Evolutionary conservation across 176 grass and related monocot genomes (phyloP), one percentile per base, ranked within the genome.

Genomic region (Tuctoria greenei): DNA sequence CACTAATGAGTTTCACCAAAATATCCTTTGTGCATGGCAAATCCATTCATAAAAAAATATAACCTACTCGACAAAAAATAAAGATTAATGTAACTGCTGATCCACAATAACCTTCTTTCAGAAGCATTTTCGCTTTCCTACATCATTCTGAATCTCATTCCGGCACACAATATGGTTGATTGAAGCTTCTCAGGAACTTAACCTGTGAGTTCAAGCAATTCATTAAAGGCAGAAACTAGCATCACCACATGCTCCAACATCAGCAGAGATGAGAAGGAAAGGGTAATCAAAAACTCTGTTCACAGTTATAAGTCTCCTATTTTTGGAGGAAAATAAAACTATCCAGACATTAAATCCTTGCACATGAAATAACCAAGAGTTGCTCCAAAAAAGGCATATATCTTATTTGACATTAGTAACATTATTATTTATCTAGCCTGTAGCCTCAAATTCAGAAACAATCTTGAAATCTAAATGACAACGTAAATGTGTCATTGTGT

Each of bases 111-210:
- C 91, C 91, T 98, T 86, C 82, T 82, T 52, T 98, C 84, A 10
- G 84, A 81, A 75, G 89, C 76, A 82, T 94, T 89, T 38, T 98
- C 95, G 56, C 65, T 88, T 86, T 88, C 91, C 55, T 77, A 90
- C 61, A 77, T 68, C 95, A 90, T 82, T 82, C 83, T 98, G 76
- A 91, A 98, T 74, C 89, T 86, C 72, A 79, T 92, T 71, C 95
- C 95, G 52, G 80, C n/a, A n/a, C 67, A 39, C 86, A 88, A 82
- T 90, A 73, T 44, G 87, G 77, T 81, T 90, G 73, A 51, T 51
- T 86, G 27, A 94, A 86, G 67, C 89, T 90, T 84, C 82, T 92
- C 16, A 69, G 79, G 72, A 90, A 94, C 71, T 80, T 83, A 84
- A 81, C 64, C 95, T 98, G 84, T 61, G 67, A 68, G 46, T 69